These are phyloP conservation scores for Jackrogersella multiformis DNA, from an alignment of 495 filamentous ascomycete genomes.

Conservation along the genomic window DNA sequence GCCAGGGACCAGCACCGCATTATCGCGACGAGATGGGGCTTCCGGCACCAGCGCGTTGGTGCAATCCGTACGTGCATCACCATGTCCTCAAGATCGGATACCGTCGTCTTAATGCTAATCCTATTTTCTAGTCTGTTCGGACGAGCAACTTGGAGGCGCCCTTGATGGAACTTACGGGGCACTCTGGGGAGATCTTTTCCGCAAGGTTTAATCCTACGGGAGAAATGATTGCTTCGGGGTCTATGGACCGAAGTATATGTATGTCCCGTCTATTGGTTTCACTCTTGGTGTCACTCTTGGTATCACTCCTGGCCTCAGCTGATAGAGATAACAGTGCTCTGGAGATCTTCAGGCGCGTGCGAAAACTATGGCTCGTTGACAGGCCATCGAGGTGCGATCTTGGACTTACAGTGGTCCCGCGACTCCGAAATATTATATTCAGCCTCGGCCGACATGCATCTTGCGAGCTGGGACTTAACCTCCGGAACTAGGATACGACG, in stretches of 20 bases:
- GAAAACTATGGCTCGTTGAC: slow-evolving; percentile 89
- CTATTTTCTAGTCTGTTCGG: slow-evolving; percentile 75
- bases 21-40: slow-evolving; percentile 73
- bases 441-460: slow-evolving; percentile 88
- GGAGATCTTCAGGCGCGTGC: slow-evolving; percentile 90
- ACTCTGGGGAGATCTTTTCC: slow-evolving; percentile 85
- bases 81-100: not conserved
- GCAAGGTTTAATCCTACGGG: slow-evolving; percentile 89
- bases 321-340: slow-evolving; percentile 74
- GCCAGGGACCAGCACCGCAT: slow-evolving; percentile 68
- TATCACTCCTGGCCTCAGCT: not conserved
- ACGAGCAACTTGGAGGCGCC: slow-evolving; percentile 90
- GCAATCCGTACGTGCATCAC: slow-evolving; percentile 73
- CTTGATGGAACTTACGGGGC: slow-evolving; percentile 91
- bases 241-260: slow-evolving; percentile 94
- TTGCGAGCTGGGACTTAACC: slow-evolving; percentile 95
- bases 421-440: slow-evolving; percentile 92
- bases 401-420: slow-evolving; percentile 96
- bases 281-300: no score
- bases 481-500: slow-evolving; percentile 86
- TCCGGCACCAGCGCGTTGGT: slow-evolving; percentile 75
- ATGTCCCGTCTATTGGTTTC: slow-evolving; percentile 46
- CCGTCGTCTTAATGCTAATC: no score
- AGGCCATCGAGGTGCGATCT: slow-evolving; percentile 88
- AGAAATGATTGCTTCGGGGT: slow-evolving; percentile 90